Percentiles rank a stretch among this genome's conserved stretches.
These are phyloP conservation scores for Luvunga scandens DNA, from an alignment of 345 rosid species.

Conservation along the genomic window DNA sequence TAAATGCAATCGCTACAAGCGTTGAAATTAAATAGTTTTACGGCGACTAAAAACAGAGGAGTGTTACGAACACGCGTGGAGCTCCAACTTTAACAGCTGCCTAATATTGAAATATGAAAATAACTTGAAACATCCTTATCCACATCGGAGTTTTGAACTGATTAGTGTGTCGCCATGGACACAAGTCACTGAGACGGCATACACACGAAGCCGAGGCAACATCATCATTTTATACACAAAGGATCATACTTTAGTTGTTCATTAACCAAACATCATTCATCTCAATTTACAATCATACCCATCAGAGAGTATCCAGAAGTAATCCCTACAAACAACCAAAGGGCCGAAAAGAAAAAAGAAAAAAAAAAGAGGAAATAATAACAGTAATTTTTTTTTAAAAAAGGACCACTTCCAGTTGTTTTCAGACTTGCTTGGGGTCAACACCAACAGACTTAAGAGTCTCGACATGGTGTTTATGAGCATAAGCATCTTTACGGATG, in stretches of 20 bases:
- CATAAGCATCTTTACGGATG: conserved; percentile 36
- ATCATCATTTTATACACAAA: too few relatives aligned
- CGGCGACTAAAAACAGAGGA: too few relatives aligned
- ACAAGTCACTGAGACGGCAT: neutral
- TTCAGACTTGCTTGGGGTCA: conserved; percentile 34
- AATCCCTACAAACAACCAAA: neutral
- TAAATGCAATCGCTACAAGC: too few relatives aligned
- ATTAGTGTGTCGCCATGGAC: neutral
- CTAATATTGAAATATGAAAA: too few relatives aligned
- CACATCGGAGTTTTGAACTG: too few relatives aligned
- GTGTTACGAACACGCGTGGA: too few relatives aligned
- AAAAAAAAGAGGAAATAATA: neutral
- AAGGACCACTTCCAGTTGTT: too few relatives aligned
- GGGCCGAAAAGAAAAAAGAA: neutral
- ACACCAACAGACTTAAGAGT: conserved; percentile 63
- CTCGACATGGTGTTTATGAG: conserved; percentile 34
- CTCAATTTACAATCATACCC: neutral
- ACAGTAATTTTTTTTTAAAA: too few relatives aligned
- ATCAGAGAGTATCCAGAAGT: neutral
- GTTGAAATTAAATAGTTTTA: too few relatives aligned
- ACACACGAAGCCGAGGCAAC: neutral
- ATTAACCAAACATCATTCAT: neutral
- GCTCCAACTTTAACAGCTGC: too few relatives aligned
- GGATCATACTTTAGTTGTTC: too few relatives aligned
- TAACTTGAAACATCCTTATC: too few relatives aligned